Evolutionary conservation across 768 basidiomycete species (phyloP).

Genomic region (Epithele typhae): DNA sequence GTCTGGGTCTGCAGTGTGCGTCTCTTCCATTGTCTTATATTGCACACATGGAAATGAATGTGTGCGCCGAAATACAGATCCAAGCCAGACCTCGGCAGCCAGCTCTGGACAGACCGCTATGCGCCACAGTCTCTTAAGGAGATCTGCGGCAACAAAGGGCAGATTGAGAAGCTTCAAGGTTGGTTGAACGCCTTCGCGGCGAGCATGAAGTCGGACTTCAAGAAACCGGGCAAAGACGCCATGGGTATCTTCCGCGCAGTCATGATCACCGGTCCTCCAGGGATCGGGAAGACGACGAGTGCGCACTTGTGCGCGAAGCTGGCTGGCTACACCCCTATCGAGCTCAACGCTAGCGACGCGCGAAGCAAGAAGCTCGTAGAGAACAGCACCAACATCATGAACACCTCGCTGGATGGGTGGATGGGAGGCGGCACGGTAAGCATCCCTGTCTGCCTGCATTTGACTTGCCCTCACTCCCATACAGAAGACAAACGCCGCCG

Average conservation of each 20-base stretch:
- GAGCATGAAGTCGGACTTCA: conserved; percentile 74
- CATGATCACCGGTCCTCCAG: conserved; percentile 89
- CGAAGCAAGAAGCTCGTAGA: conserved; percentile 96
- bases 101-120: conserved; percentile 95
- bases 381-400: conserved; percentile 89
- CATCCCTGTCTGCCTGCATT: background rate
- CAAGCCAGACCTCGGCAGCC: conserved; percentile 31
- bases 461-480: background rate
- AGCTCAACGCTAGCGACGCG: conserved; percentile 93
- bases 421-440: conserved; percentile 54
- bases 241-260: conserved; percentile 86
- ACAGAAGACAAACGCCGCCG: conserved; percentile 60
- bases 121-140: conserved; percentile 86
- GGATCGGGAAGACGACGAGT: conserved; percentile 96
- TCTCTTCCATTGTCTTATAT: background rate
- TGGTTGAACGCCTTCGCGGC: conserved; percentile 88
- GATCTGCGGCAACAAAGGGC: conserved; percentile 91
- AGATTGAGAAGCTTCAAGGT: conserved; percentile 80
- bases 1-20: conserved; percentile 9
- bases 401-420: conserved; percentile 85
- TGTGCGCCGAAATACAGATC: background rate
- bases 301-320: conserved; percentile 90
- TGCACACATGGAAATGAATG: background rate
- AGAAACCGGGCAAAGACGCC: conserved; percentile 89
- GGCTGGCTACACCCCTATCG: conserved; percentile 90